Evolutionary conservation across 768 basidiomycete species (phyloP).

Genomic region (Termitomyces sp.): DNA sequence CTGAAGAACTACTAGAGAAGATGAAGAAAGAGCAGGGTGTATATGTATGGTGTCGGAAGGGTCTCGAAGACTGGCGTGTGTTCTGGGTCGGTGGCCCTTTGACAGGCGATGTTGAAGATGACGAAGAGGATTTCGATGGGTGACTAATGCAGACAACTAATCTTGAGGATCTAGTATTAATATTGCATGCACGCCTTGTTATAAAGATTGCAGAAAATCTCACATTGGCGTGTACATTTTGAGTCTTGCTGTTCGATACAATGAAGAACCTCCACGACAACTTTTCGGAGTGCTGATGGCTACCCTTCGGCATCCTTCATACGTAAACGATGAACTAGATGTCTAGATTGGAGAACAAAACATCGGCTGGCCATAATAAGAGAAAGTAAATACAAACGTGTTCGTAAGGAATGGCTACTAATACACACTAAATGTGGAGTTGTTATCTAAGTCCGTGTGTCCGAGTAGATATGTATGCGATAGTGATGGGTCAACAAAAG

Average conservation of each 20-base stretch:
- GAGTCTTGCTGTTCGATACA: too few relatives aligned
- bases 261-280: too few relatives aligned
- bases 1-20: constrained; percentile 41
- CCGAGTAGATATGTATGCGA: constrained; percentile 1
- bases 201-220: not conserved
- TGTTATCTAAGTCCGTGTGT: constrained; percentile 7
- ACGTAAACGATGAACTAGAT: not conserved
- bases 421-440: constrained; percentile 11
- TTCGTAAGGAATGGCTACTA: not conserved
- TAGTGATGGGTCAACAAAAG: not conserved
- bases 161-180: too few relatives aligned
- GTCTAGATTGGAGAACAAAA: not conserved
- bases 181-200: not conserved
- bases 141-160: not conserved
- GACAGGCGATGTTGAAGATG: constrained; percentile 22
- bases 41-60: constrained; percentile 78
- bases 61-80: constrained; percentile 69
- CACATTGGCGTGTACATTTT: too few relatives aligned
- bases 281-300: too few relatives aligned
- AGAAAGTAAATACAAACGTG: not conserved
- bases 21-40: constrained; percentile 56
- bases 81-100: constrained; percentile 74
- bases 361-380: not conserved
- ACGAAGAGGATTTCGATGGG: constrained; percentile 1
- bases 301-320: too few relatives aligned